Evolutionary conservation across 257 asterid genomes (phyloP), one percentile per base, ranked within the genome.

Genomic region (Fraxinus pennsylvanica): DNA sequence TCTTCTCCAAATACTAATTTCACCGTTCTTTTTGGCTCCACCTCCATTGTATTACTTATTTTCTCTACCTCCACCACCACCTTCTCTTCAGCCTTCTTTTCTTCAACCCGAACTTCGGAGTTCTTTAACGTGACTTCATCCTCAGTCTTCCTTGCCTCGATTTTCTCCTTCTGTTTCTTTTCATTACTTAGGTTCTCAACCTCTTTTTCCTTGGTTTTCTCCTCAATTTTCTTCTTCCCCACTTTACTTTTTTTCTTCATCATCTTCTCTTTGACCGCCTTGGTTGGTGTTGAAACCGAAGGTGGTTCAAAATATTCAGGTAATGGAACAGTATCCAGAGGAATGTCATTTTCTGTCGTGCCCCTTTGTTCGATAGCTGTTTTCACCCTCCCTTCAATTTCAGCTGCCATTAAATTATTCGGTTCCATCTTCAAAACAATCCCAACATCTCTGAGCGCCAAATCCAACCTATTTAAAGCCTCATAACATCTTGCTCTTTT

Each of bases 401-500:
- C 97, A 61, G 68, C 82, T 1, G 96, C 97, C 98, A 91, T 89
- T 74, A 93, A 80, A 85, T 93, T 93, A 81, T 88, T 88, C 0
- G 90, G 97, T 78, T 93, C 97, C 91, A 81, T 88, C 73, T 82
- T 85, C 74, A 93, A 81, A 15, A 91, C 97, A 0, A 82, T 83
- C 25, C 77, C 88, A 75, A 91, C 94, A 81, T 93, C 98, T 81
- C 93, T 89, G 30, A 83, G 81, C 0, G 97, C 93, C 88, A 93
- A 87, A 81, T 90, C 91, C 45, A 91, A 84, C 91, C 86, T 85
- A 82, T 90, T 83, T 84, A 93, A 74, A 8, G 94, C 94, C 88
- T 93, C 98, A 72, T 93, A 93, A 86, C 98, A 93, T 88, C 97
- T 81, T 74, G 97, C 89, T 84, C 97, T 88, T 91, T 93, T 93